Base-by-base conservation (phyloP, 345 rosid genomes). In the Eucalyptus paniculata region DNA sequence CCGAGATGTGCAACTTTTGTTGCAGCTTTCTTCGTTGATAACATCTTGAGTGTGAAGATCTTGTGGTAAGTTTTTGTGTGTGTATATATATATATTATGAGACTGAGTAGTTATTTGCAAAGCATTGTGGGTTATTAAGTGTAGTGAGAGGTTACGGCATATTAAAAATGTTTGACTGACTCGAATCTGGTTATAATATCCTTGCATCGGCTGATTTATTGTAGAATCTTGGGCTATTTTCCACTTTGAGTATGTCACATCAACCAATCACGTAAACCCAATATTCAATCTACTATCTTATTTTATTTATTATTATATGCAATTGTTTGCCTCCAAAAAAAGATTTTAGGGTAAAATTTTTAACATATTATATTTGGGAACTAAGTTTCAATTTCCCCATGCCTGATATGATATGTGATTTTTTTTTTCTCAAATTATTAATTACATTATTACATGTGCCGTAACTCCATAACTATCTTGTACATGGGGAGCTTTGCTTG, bases 121-220 rank as follows among this genome's bases (percentile, higher is more conserved):
- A 26, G n/a, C 14, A 26, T 26, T 28, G 15, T 60, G 32, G 7
- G 32, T 26, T 6, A 60, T 26, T 60, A 28, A 28, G 16, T 26
- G 15, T 11, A 28, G 8, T 60, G 14, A 60, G n/a, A 0, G 32
- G 8, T 60, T 60, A 13, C 17, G 2, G 1, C 15, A 60, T 28
- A 60, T 13, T 26, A 28, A 28, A 60, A 60, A 3, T 28, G 7
- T 5, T 60, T 60, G 67, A 60, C 0, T 28, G 0, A 60, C n/a
- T 28, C 4, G 0, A 26, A 28, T 60, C 0, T 60, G 4, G 8
- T 60, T 60, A 6, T 0, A 26, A 28, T 60, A 26, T 26, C 7
- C 0, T 60, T 60, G 32, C n/a, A 60, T 60, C 0, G 1, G 4
- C 2, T 26, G 8, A 60, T 26, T 13, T 6, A 60, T 26, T 60